Percentiles rank a stretch among this genome's conserved stretches.
Evolutionary conservation across 108 stramenopile genomes (phyloP).

Genomic region (Discostella stelligeroides): DNA sequence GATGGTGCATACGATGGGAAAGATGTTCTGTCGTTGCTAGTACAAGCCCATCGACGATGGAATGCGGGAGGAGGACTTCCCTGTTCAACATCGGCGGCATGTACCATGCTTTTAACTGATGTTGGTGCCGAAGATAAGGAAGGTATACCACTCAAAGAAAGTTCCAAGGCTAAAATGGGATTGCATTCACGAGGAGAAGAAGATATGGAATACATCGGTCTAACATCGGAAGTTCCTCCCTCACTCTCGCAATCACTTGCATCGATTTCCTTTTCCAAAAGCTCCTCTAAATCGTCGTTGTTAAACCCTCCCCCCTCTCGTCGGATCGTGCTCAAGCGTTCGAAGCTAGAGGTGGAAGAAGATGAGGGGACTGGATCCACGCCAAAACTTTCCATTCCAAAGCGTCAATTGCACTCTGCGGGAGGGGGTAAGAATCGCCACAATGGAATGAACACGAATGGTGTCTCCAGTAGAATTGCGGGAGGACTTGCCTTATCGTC

Average conservation of each 20-base stretch:
- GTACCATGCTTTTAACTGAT: slow-evolving; percentile 71
- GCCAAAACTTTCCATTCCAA: slow-evolving; percentile 68
- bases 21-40: slow-evolving; percentile 20
- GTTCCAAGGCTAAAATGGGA: slow-evolving; percentile 79
- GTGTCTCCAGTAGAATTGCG: not conserved
- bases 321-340: slow-evolving; percentile 73
- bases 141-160: slow-evolving; percentile 80
- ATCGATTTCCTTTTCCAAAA: slow-evolving; percentile 16
- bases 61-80: slow-evolving; percentile 6
- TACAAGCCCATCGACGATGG: slow-evolving; percentile 48
- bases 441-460: not conserved
- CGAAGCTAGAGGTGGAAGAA: slow-evolving; percentile 74
- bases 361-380: slow-evolving; percentile 78
- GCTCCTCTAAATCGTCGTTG: not conserved
- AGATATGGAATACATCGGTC: slow-evolving; percentile 84
- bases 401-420: slow-evolving; percentile 55
- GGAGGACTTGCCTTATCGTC: slow-evolving; percentile 18
- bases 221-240: slow-evolving; percentile 53
- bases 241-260: slow-evolving; percentile 29
- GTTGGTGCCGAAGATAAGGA: slow-evolving; percentile 82
- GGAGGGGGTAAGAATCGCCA: slow-evolving; percentile 14
- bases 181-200: slow-evolving; percentile 73
- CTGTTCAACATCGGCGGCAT: slow-evolving; percentile 29
- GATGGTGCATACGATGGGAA: slow-evolving; percentile 13
- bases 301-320: slow-evolving; percentile 19